Conservation (phyloP, 2,329 filamentous ascomycete genomes). For the Amylocarpus encephaloides region DNA sequence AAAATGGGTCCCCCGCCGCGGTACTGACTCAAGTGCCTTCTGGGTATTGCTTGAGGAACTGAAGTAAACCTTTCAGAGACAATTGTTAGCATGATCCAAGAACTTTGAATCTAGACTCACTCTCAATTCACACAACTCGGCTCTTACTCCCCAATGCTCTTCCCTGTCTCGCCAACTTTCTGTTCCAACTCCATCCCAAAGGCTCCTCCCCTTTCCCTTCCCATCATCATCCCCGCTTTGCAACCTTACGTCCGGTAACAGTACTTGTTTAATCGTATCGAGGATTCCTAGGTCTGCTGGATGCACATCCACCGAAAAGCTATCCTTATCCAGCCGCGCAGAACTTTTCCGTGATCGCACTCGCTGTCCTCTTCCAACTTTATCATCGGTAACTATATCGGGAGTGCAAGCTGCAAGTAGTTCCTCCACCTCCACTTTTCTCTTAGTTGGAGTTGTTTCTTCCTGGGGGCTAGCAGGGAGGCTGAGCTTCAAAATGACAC, state of each 20-base stretch:
- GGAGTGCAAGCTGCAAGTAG: slow-evolving; percentile 35
- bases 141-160: slow-evolving; percentile 34
- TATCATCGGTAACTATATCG: slow-evolving; percentile 31
- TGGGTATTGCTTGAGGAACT: slow-evolving; percentile 45
- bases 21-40: slow-evolving; percentile 48
- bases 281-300: slow-evolving; percentile 48
- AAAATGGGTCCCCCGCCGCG: slow-evolving; percentile 42
- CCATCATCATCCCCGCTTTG: neutral
- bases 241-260: slow-evolving; percentile 25
- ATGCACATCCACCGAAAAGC: slow-evolving; percentile 45
- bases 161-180: slow-evolving; percentile 25
- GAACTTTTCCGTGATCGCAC: slow-evolving; percentile 38
- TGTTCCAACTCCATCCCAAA: neutral
- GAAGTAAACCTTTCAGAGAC: slow-evolving; percentile 40
- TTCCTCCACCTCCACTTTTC: slow-evolving; percentile 9
- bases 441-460: slow-evolving; percentile 2
- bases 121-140: slow-evolving; percentile 54
- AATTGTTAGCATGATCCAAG: slow-evolving; percentile 31
- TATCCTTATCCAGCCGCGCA: slow-evolving; percentile 44
- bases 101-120: slow-evolving; percentile 35
- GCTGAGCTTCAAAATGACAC: neutral
- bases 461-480: slow-evolving; percentile 6
- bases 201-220: slow-evolving; percentile 4
- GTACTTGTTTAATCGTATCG: slow-evolving; percentile 40
- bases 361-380: slow-evolving; percentile 2